Percentiles rank a stretch among this genome's conserved stretches.
Conservation (phyloP, 805 yeast species). For the Starmerella roubikii region DNA sequence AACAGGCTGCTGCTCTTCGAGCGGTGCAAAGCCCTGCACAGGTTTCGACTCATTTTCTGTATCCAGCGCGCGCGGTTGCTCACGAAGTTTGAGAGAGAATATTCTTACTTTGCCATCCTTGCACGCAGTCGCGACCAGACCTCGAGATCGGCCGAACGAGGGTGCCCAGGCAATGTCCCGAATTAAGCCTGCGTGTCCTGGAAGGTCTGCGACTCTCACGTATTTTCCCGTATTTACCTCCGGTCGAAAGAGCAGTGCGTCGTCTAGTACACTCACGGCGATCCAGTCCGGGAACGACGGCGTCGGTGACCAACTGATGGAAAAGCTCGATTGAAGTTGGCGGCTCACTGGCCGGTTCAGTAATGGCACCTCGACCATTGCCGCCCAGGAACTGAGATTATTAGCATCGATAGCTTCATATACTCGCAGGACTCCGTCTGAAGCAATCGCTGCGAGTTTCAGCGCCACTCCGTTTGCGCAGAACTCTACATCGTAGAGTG, state of each 20-base stretch:
- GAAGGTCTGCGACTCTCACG: slow-evolving; percentile 41
- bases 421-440: slow-evolving; percentile 72
- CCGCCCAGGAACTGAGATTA: slow-evolving; percentile 71
- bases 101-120: slow-evolving; percentile 87
- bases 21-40: slow-evolving; percentile 8
- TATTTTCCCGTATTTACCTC: slow-evolving; percentile 36
- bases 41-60: neutral
- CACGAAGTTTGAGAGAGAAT: slow-evolving; percentile 41
- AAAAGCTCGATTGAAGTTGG: slow-evolving; percentile 72
- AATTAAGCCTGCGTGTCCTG: slow-evolving; percentile 77
- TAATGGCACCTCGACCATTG: slow-evolving; percentile 50
- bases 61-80: no score
- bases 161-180: slow-evolving; percentile 95
- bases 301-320: slow-evolving; percentile 83
- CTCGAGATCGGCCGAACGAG: slow-evolving; percentile 79
- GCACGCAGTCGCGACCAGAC: slow-evolving; percentile 86
- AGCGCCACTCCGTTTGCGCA: slow-evolving; percentile 77
- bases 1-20: neutral
- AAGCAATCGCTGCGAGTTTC: slow-evolving; percentile 72
- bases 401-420: slow-evolving; percentile 85
- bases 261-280: slow-evolving; percentile 74
- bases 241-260: slow-evolving; percentile 53
- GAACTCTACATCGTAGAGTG: slow-evolving; percentile 78
- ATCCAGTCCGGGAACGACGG: slow-evolving; percentile 68
- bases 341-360: slow-evolving; percentile 60